These are phyloP conservation scores for Fusarium burgessii DNA, from an alignment of 2,329 filamentous ascomycete species.

Conservation along the genomic window DNA sequence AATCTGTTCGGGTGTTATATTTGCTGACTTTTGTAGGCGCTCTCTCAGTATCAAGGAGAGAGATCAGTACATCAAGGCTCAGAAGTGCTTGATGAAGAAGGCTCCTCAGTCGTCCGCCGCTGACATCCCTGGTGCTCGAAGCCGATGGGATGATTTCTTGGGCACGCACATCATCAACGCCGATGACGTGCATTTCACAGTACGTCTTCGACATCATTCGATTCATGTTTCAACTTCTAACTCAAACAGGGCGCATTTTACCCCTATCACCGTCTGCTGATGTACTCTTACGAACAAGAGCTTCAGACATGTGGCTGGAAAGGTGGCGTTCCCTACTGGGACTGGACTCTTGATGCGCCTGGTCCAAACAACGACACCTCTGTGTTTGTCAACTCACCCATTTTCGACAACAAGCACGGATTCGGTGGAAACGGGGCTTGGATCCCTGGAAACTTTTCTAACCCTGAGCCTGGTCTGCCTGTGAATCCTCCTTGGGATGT, in stretches of 20 bases:
- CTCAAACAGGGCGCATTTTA: slow-evolving; percentile 21
- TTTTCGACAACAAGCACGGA: slow-evolving; percentile 48
- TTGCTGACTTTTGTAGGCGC: slow-evolving; percentile 4
- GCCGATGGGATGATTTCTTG: slow-evolving; percentile 34
- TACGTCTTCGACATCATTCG: background rate
- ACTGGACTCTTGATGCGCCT: slow-evolving; percentile 35
- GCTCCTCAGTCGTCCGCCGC: slow-evolving; percentile 6
- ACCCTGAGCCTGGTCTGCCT: slow-evolving; percentile 22
- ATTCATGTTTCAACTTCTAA: background rate
- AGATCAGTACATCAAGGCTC: slow-evolving; percentile 32
- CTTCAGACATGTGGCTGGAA: slow-evolving; percentile 41
- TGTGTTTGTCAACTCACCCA: slow-evolving; percentile 39
- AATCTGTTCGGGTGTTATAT: rapidly evolving
- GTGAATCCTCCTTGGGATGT: slow-evolving; percentile 35
- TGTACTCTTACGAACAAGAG: slow-evolving; percentile 42
- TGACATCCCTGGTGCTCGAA: slow-evolving; percentile 21
- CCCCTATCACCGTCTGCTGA: slow-evolving; percentile 29
- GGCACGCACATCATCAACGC: slow-evolving; percentile 35
- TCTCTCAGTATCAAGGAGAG: slow-evolving; percentile 15
- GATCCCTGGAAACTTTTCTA: slow-evolving; percentile 29
- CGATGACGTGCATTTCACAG: slow-evolving; percentile 27
- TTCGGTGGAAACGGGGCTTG: slow-evolving; percentile 33
- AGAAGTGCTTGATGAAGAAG: slow-evolving; percentile 35
- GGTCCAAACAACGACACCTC: slow-evolving; percentile 30
- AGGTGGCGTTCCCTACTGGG: slow-evolving; percentile 44